A percentile compares a stretch with the other conserved stretches of the same genome.
Conservation (phyloP, 495 filamentous ascomycete species). For the Penicillium manginii region DNA sequence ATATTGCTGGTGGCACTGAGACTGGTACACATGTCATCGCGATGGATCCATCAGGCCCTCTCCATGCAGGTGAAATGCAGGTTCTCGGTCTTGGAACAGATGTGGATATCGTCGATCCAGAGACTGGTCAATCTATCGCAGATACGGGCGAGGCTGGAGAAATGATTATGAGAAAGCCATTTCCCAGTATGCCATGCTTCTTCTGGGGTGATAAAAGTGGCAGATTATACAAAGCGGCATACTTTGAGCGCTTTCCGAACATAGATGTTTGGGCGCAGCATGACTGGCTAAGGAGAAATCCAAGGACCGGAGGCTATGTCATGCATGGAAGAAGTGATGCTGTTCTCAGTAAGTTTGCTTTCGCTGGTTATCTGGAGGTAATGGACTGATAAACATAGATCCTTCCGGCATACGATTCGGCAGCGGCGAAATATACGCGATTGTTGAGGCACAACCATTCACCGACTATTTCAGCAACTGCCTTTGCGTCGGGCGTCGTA, state of each 20-base stretch:
- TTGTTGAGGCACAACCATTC: neutral
- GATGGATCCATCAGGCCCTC: neutral
- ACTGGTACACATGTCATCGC: neutral
- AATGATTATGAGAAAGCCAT: conserved; percentile 1
- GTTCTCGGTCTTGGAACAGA: neutral
- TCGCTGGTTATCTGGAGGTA: neutral
- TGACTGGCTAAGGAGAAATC: neutral
- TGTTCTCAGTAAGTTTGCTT: neutral
- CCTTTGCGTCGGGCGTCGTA: neutral
- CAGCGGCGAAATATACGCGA: neutral
- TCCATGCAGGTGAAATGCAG: neutral
- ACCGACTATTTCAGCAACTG: neutral
- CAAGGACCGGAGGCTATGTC: neutral
- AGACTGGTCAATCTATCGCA: neutral
- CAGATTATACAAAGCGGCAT: neutral
- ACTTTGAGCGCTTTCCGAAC: neutral
- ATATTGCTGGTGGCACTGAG: neutral
- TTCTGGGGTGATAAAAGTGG: neutral
- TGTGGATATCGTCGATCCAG: neutral
- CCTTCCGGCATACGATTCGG: neutral
- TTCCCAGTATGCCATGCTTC: conserved; percentile 2
- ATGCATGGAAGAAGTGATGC: conserved; percentile 1
- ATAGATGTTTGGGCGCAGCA: neutral
- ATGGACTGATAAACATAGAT: neutral
- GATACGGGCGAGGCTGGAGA: neutral